A percentile compares a stretch with the other conserved stretches of the same genome.
Conservation (phyloP, 495 filamentous ascomycete species). For the Aspergillus saccharolyticus region DNA sequence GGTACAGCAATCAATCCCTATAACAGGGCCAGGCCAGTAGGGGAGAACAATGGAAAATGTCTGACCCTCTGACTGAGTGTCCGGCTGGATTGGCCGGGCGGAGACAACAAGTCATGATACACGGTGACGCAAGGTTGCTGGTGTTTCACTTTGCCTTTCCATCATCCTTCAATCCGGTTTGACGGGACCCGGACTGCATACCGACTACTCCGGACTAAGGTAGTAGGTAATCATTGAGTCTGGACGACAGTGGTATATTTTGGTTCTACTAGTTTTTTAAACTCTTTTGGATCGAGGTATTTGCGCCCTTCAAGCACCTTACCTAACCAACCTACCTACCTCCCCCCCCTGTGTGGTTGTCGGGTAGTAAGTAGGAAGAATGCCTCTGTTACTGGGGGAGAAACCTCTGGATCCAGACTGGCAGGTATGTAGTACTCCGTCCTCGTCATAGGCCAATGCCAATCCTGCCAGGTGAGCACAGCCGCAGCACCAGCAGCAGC, state of each 20-base stretch:
- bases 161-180: background rate
- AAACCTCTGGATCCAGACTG: background rate
- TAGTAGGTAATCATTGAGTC: no score
- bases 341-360: no score
- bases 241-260: no score
- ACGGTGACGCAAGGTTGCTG: constrained; percentile 7
- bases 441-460: no score
- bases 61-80: background rate
- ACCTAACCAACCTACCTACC: no score
- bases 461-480: no score
- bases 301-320: background rate
- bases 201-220: no score
- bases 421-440: background rate
- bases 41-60: background rate
- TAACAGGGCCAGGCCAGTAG: background rate
- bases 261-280: no score
- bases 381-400: background rate
- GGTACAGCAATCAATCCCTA: no score
- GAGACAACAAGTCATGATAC: constrained; percentile 10
- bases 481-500: background rate
- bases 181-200: no score
- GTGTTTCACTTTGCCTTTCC: background rate
- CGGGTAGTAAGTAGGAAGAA: background rate
- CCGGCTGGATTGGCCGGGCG: background rate
- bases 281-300: background rate